These are phyloP conservation scores for Colletotrichum magnum DNA, from an alignment of 2,329 filamentous ascomycete species.

Conservation along the genomic window DNA sequence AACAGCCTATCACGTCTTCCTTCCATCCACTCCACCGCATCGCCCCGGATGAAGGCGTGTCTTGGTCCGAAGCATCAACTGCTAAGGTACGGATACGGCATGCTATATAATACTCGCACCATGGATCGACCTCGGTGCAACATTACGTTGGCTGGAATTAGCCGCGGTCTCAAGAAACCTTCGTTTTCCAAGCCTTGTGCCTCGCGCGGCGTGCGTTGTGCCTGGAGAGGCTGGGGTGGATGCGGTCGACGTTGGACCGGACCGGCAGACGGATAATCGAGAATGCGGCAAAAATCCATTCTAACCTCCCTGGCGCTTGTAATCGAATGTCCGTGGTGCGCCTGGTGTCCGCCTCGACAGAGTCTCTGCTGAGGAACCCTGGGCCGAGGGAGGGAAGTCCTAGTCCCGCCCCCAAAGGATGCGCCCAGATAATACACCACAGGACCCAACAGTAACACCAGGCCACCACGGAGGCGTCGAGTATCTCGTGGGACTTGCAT, in stretches of 20 bases:
- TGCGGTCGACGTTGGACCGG: too few species aligned
- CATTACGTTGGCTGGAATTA: constrained; percentile 19
- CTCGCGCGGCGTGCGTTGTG: background rate
- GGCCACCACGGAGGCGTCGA: constrained; percentile 12
- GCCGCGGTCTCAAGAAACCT: constrained; percentile 15
- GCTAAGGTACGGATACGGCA: background rate
- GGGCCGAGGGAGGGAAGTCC: background rate
- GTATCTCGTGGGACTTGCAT: constrained; percentile 29
- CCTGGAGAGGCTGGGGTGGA: background rate
- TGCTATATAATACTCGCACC: background rate
- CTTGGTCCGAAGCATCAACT: constrained; percentile 2
- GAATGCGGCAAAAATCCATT: too few species aligned
- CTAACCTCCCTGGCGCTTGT: constrained; percentile 6
- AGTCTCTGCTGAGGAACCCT: constrained; percentile 19
- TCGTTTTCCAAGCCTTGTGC: background rate
- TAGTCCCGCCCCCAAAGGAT: constrained; percentile 10
- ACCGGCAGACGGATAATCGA: too few species aligned
- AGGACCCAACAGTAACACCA: constrained; percentile 14
- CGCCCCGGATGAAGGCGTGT: background rate
- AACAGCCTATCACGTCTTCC: background rate
- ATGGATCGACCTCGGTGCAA: background rate
- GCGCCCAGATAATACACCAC: constrained; percentile 11
- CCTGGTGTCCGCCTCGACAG: constrained; percentile 14
- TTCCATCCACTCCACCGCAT: background rate
- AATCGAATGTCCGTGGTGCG: constrained; percentile 24